These are phyloP conservation scores for Erythrophleum fordii DNA, from an alignment of 306 rosid genomes.

Conservation along the genomic window DNA sequence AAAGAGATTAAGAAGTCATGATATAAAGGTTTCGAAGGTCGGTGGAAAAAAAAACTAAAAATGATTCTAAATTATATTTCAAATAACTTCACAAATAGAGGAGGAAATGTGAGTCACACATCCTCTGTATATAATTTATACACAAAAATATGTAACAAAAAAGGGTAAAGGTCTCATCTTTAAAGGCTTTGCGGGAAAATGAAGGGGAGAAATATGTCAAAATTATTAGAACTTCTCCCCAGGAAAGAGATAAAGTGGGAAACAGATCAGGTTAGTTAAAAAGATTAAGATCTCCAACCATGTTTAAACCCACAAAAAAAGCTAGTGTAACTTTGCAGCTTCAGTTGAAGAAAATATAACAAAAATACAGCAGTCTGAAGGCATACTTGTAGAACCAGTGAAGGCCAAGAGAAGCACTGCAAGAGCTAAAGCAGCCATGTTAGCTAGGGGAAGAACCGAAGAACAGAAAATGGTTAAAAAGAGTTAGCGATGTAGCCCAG, in stretches of 20 bases:
- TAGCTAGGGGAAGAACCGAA: constrained; percentile 17
- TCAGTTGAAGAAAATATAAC: background rate
- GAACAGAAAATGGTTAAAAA: constrained; percentile 24
- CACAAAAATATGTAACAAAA: background rate
- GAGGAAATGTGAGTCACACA: background rate
- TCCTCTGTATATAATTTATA: background rate
- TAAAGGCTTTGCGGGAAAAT: background rate
- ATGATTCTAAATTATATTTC: too few relatives aligned
- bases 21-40: too few relatives aligned
- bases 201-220: background rate
- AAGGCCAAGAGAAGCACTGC: constrained; percentile 64
- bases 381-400: constrained; percentile 69
- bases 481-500: background rate
- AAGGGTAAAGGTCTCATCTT: background rate
- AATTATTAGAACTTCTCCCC: background rate
- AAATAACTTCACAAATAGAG: background rate
- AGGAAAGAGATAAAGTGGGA: background rate
- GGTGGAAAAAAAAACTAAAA: too few relatives aligned
- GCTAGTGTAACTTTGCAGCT: background rate
- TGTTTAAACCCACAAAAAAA: background rate
- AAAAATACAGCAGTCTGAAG: background rate
- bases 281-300: background rate
- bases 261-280: background rate
- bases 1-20: background rate
- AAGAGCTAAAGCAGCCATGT: constrained; percentile 63